phyloP scores from a whole-genome alignment of 805 yeast species.

The Candida ascalaphidarum region DNA sequence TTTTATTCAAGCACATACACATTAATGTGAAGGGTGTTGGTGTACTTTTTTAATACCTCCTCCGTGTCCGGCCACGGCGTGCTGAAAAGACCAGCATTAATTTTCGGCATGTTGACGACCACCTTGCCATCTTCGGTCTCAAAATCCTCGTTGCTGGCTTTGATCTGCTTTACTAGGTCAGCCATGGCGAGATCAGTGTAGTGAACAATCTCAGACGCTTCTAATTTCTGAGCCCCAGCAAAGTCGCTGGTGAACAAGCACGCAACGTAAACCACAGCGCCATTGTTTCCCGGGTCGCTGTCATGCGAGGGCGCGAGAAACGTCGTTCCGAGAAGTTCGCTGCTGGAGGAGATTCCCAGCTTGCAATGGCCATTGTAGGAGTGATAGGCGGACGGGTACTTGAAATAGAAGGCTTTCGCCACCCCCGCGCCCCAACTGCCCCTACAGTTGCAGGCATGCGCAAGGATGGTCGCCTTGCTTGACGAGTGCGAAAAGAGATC shows the following conservation, averaged over 20 bases:
- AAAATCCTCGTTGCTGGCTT: constrained; percentile 1
- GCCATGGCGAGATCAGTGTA: constrained; percentile 43
- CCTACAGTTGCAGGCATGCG: constrained; percentile 73
- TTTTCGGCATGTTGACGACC: constrained; percentile 58
- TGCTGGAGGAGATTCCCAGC: too few relatives aligned
- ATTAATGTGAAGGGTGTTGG: constrained; percentile 23
- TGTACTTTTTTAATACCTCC: constrained; percentile 26
- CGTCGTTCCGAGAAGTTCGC: constrained; percentile 55
- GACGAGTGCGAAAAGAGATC: constrained; percentile 46
- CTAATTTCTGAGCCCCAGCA: constrained; percentile 34
- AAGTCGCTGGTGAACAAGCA: constrained; percentile 67
- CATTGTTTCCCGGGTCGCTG: constrained; percentile 20
- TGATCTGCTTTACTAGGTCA: constrained; percentile 35
- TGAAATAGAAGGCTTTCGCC: constrained; percentile 46
- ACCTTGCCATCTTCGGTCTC: constrained; percentile 7
- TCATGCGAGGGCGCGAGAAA: constrained; percentile 30
- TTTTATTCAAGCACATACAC: constrained; percentile 39
- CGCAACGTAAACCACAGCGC: constrained; percentile 34
- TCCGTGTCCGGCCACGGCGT: constrained; percentile 77
- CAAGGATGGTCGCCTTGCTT: constrained; percentile 32
- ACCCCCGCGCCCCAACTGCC: constrained; percentile 87
- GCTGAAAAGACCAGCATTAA: constrained; percentile 72
- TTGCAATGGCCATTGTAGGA: constrained; percentile 39
- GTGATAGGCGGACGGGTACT: constrained; percentile 50
- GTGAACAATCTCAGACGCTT: constrained; percentile 37